Conservation (phyloP, 2,329 filamentous ascomycete genomes). For the Rutstroemia sp. region DNA sequence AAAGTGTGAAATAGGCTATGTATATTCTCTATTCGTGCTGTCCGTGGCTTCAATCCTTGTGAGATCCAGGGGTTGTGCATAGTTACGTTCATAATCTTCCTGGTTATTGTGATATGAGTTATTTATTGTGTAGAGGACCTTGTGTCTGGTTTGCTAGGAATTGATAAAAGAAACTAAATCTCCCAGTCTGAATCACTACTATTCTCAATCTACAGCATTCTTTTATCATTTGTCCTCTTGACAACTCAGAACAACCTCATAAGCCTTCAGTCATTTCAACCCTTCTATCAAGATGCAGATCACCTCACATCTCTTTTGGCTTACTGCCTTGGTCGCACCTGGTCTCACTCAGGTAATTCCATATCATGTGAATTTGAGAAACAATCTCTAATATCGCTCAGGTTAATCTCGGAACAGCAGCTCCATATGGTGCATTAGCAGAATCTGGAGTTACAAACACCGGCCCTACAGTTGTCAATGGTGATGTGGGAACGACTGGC, state of each 20-base stretch:
- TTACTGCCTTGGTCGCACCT: background rate
- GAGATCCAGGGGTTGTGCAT: too few species aligned
- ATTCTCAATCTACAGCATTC: background rate
- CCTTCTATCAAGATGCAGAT: background rate
- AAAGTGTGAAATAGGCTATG: too few species aligned
- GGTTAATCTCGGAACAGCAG: constrained; percentile 17
- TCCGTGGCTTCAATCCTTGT: too few species aligned
- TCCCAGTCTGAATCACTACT: too few species aligned
- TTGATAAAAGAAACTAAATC: too few species aligned
- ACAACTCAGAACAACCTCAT: background rate
- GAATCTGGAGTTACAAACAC: constrained; percentile 12
- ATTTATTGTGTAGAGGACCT: too few species aligned
- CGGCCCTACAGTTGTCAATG: constrained; percentile 12
- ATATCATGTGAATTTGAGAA: background rate
- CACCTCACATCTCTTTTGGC: background rate
- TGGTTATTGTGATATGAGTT: too few species aligned
- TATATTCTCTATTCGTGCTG: too few species aligned
- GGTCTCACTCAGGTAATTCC: background rate
- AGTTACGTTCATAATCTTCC: too few species aligned
- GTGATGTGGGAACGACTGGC: constrained; percentile 14
- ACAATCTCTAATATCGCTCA: background rate
- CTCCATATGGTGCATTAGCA: constrained; percentile 11
- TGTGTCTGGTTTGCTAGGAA: too few species aligned
- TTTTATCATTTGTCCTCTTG: background rate
- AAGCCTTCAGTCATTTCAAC: background rate